Evolutionary conservation across 345 rosid genomes (phyloP).

Genomic region (Corymbia maculata): DNA sequence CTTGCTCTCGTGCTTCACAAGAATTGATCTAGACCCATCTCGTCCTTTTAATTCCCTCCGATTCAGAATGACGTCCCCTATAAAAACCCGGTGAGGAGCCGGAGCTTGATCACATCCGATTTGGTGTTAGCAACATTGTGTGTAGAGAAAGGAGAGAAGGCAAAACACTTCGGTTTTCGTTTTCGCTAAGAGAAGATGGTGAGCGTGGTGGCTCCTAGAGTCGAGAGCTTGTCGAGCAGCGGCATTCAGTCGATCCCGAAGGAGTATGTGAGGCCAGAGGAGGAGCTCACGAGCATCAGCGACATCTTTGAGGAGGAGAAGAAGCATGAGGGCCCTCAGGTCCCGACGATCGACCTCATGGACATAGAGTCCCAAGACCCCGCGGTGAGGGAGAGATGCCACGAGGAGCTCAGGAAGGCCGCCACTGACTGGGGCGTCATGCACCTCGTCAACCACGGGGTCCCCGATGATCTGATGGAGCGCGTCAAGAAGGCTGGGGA

Average conservation of each 20-base stretch:
- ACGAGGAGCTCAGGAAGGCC: conserved; percentile 43
- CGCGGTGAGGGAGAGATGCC: conserved; percentile 34
- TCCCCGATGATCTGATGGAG: conserved; percentile 43
- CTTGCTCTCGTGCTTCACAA: background rate
- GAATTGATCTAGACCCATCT: background rate
- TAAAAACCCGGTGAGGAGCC: background rate
- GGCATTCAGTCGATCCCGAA: conserved; percentile 66
- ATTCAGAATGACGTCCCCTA: background rate
- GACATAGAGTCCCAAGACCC: conserved; percentile 49
- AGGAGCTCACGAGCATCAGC: conserved; percentile 65
- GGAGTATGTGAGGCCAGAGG: conserved; percentile 69
- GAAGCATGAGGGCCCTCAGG: conserved; percentile 68
- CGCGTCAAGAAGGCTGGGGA: conserved; percentile 58
- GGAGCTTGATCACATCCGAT: background rate
- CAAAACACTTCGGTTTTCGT: background rate
- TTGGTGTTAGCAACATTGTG: background rate
- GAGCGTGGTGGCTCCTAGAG: conserved; percentile 28
- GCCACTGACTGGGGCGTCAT: conserved; percentile 88
- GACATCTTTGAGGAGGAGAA: conserved; percentile 75
- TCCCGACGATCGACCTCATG: conserved; percentile 65
- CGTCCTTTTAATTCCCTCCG: background rate
- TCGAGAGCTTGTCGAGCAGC: conserved; percentile 63
- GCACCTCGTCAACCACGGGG: conserved; percentile 91
- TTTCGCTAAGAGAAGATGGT: conserved; percentile 10
- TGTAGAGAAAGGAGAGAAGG: background rate